Evolutionary conservation across 805 yeast species (phyloP), one percentile per base, ranked within the genome.

Genomic region (Lipomyces yamanashiensis): DNA sequence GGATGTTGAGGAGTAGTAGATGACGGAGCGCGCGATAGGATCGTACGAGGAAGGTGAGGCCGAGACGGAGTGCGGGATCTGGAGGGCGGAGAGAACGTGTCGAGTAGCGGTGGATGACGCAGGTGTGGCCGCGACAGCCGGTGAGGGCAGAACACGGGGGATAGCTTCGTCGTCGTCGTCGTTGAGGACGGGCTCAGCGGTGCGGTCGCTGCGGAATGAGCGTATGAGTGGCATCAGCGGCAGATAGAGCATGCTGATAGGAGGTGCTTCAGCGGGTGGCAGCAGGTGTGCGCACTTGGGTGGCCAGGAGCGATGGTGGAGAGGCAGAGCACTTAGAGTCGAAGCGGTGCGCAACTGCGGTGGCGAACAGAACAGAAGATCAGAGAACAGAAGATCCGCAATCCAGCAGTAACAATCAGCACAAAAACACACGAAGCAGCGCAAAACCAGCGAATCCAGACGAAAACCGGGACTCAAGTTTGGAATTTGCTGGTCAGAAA

Each of bases 141-240:
- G 5, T 5, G 28, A 28, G n/a, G 61, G 55, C 33, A 58, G 40
- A 8, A 58, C 47, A 13, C 61, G 61, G 17, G 61, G 61, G 17
- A 58, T 41, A 17, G 56, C 15, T 2, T 23, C 47, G 50, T 10
- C 34, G 21, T 36, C 51, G 8, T 19, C 34, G 45, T 47, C 45
- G 33, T 37, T 23, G 49, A 21, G 39, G n/a, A 6, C 39, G 37
- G 56, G 13, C 45, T 40, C 45, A 5, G 45, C 7, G 45, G 40
- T n/a, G 43, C 50, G 60, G 37, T 44, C 36, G 51, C 57, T 47
- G 55, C 68, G 63, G 43, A 65, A 55, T 49, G 61, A 58, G 44
- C 67, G 67, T 47, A 63, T 50, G 23, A 63, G 54, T 9, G 67
- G 65, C 40, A 63, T 58, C 47, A 63, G 61, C 21, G 67, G 67